A percentile compares a stretch with the other conserved stretches of the same genome.
Evolutionary conservation across 2,329 filamentous ascomycete genomes (phyloP).

Genomic region (Penicillium sp.): DNA sequence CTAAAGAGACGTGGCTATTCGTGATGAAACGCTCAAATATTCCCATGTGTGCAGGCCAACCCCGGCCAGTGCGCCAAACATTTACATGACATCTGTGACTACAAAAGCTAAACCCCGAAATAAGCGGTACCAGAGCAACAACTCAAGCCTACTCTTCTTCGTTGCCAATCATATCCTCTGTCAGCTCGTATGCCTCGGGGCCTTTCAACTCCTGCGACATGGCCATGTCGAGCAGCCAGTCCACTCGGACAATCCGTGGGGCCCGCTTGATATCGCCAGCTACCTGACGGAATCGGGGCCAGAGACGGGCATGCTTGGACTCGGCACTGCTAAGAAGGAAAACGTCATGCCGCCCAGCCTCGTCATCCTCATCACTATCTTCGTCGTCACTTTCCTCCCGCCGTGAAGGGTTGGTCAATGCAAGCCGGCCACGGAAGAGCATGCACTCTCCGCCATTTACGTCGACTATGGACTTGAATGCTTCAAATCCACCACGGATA

Average conservation of each 20-base stretch:
- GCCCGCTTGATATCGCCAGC: slow-evolving; percentile 75
- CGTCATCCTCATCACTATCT: slow-evolving; percentile 57
- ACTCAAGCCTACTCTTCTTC: slow-evolving; percentile 19
- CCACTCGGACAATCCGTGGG: slow-evolving; percentile 75
- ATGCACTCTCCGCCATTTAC: slow-evolving; percentile 85
- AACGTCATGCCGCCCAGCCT: slow-evolving; percentile 66
- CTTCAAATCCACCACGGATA: slow-evolving; percentile 78
- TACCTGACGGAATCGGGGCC: slow-evolving; percentile 78
- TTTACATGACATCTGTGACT: slow-evolving; percentile 4
- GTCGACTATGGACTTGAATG: slow-evolving; percentile 80
- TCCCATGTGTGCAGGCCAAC: slow-evolving; percentile 7
- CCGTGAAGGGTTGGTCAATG: slow-evolving; percentile 65
- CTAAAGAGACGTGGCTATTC: slow-evolving; percentile 53
- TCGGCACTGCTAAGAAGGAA: slow-evolving; percentile 76
- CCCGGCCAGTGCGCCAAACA: slow-evolving; percentile 4
- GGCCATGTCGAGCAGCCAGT: slow-evolving; percentile 87
- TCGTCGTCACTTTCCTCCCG: slow-evolving; percentile 43
- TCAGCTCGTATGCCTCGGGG: slow-evolving; percentile 59
- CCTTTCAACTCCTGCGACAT: slow-evolving; percentile 82
- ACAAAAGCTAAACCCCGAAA: background rate
- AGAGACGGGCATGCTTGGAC: slow-evolving; percentile 69
- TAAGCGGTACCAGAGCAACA: background rate
- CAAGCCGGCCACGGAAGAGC: slow-evolving; percentile 72
- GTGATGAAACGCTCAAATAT: slow-evolving; percentile 16
- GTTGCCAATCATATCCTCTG: slow-evolving; percentile 30